Evolutionary conservation across 768 basidiomycete genomes (phyloP).

Genomic region (Cystobasidium ongulense): DNA sequence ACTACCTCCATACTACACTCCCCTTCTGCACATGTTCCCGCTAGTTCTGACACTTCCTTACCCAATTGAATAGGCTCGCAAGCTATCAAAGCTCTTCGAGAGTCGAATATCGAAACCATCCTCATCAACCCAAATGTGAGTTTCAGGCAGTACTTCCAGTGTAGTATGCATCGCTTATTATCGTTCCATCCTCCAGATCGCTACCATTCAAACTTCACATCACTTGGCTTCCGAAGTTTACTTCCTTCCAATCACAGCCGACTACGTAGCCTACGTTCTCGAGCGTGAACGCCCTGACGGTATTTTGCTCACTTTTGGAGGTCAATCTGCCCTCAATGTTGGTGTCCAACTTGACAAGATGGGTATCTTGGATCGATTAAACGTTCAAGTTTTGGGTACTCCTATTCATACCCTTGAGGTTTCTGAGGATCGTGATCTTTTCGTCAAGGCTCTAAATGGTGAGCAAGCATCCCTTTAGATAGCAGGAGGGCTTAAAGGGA

Average conservation of each 20-base stretch:
- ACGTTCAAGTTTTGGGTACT: constrained; percentile 87
- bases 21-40: not conserved
- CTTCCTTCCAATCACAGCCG: constrained; percentile 89
- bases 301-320: constrained; percentile 93
- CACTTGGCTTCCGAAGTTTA: constrained; percentile 94
- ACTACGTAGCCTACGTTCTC: constrained; percentile 96
- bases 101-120: constrained; percentile 72
- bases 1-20: not conserved
- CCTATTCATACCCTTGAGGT: constrained; percentile 89
- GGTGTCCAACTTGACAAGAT: constrained; percentile 93
- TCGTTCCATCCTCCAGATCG: constrained; percentile 52
- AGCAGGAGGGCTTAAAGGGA: not conserved
- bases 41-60: not conserved
- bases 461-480: constrained; percentile 37
- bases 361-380: constrained; percentile 87
- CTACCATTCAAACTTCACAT: constrained; percentile 98
- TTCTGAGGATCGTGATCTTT: constrained; percentile 92
- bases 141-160: constrained; percentile 1
- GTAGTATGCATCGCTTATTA: not conserved
- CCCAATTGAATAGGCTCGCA: constrained; percentile 59
- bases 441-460: constrained; percentile 94
- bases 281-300: constrained; percentile 98
- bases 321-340: constrained; percentile 94
- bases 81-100: constrained; percentile 91
- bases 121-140: constrained; percentile 82